These are phyloP conservation scores for Diutina scorzettiae DNA, from an alignment of 1,139 yeast genomes.

Conservation along the genomic window DNA sequence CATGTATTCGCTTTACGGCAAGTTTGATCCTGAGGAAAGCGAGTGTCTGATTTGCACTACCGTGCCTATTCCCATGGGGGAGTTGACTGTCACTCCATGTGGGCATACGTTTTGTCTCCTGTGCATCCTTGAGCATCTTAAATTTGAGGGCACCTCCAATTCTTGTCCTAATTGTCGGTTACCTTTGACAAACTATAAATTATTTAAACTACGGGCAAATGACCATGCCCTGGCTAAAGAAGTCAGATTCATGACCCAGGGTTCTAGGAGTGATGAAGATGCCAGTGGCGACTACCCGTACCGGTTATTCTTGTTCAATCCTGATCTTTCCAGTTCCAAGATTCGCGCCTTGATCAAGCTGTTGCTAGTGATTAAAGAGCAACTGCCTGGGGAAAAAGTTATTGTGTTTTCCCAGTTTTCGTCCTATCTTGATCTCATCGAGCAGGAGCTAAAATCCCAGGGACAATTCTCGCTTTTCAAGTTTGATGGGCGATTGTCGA, in stretches of 20 bases:
- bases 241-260: conserved; percentile 21
- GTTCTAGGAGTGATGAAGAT: conserved; percentile 11
- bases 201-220: conserved; percentile 26
- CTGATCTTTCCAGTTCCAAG: conserved; percentile 56
- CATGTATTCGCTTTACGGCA: conserved; percentile 17
- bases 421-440: conserved; percentile 65
- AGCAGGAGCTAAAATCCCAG: conserved; percentile 38
- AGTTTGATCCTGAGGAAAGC: conserved; percentile 26
- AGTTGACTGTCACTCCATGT: conserved; percentile 63
- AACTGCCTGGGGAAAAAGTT: conserved; percentile 55
- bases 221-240: conserved; percentile 18
- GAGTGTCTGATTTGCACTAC: conserved; percentile 84
- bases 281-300: conserved; percentile 16
- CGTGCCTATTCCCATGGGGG: conserved; percentile 42
- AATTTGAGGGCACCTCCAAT: conserved; percentile 26
- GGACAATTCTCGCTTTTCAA: conserved; percentile 41
- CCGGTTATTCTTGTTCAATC: conserved; percentile 33
- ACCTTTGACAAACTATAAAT: conserved; percentile 27
- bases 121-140: conserved; percentile 65
- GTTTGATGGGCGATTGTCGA: conserved; percentile 71
- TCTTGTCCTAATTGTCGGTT: conserved; percentile 54
- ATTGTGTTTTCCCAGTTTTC: conserved; percentile 92
- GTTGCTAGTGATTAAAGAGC: conserved; percentile 38
- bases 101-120: conserved; percentile 68
- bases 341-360: conserved; percentile 58